Conservation (phyloP, 352 stramenopile species). For the Phytophthora uliginosa region DNA sequence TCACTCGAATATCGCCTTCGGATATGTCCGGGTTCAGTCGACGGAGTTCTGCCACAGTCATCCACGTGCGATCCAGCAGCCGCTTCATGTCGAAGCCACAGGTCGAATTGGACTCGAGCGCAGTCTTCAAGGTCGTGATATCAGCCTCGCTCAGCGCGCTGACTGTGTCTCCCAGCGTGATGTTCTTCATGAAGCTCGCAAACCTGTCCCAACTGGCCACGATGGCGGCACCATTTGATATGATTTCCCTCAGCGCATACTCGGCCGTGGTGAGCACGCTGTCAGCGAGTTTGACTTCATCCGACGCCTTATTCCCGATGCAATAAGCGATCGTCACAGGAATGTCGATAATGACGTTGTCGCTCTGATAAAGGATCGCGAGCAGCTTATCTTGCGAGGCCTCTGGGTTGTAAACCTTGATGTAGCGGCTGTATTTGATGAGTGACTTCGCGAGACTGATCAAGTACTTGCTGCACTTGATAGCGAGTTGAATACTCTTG, state of each 20-base stretch:
- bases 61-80: slow-evolving; percentile 44
- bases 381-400: slow-evolving; percentile 49
- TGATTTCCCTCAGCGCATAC: slow-evolving; percentile 43
- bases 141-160: slow-evolving; percentile 20
- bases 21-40: slow-evolving; percentile 36
- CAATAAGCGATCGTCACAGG: slow-evolving; percentile 57
- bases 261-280: slow-evolving; percentile 47
- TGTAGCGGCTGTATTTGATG: slow-evolving; percentile 41
- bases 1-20: slow-evolving; percentile 39
- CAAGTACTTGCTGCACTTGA: slow-evolving; percentile 55
- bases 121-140: slow-evolving; percentile 37
- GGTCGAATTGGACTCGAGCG: slow-evolving; percentile 36
- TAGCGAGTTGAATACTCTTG: slow-evolving; percentile 28
- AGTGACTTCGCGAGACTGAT: slow-evolving; percentile 48
- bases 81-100: slow-evolving; percentile 48
- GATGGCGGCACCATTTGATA: slow-evolving; percentile 39
- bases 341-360: slow-evolving; percentile 59
- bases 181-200: slow-evolving; percentile 44
- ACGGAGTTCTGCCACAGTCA: slow-evolving; percentile 41
- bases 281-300: slow-evolving; percentile 41
- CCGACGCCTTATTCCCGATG: slow-evolving; percentile 37
- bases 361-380: slow-evolving; percentile 46
- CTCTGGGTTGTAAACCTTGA: slow-evolving; percentile 39
- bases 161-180: slow-evolving; percentile 32
- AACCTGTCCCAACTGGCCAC: slow-evolving; percentile 41